A percentile compares a stretch with the other conserved stretches of the same genome.
These are phyloP conservation scores for Hypholoma sublateritium DNA, from an alignment of 768 basidiomycete species.

Conservation along the genomic window DNA sequence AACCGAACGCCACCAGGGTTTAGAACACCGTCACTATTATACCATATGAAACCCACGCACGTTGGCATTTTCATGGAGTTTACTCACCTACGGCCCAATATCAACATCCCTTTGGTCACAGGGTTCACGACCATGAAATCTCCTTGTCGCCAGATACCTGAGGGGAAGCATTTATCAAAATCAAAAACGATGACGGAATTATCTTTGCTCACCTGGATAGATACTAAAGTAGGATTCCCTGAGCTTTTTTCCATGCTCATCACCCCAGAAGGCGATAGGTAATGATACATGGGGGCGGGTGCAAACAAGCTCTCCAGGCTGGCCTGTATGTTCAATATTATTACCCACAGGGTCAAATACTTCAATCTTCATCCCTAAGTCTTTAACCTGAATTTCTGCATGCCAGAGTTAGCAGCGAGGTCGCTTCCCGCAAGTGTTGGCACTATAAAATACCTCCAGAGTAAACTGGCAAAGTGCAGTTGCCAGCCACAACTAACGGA, in stretches of 20 bases:
- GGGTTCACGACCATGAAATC: constrained; percentile 70
- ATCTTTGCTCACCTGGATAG: constrained; percentile 49
- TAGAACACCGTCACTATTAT: constrained; percentile 60
- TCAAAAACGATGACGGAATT: neutral
- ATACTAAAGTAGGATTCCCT: constrained; percentile 62
- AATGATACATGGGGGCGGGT: constrained; percentile 71
- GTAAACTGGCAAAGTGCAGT: constrained; percentile 53
- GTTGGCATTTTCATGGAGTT: no score
- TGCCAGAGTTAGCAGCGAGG: neutral
- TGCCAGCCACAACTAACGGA: constrained; percentile 53
- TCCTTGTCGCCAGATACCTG: constrained; percentile 66
- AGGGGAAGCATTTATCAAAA: neutral
- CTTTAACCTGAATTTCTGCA: constrained; percentile 61
- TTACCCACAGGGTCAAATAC: constrained; percentile 55
- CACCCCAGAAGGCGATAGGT: constrained; percentile 69
- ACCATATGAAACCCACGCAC: neutral
- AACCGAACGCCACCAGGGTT: constrained; percentile 84
- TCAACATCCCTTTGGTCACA: constrained; percentile 56
- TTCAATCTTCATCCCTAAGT: constrained; percentile 64
- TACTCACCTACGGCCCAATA: constrained; percentile 61
- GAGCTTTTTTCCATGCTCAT: constrained; percentile 56
- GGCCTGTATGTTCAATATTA: constrained; percentile 49
- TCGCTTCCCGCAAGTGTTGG: neutral
- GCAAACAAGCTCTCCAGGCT: constrained; percentile 66
- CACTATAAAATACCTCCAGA: constrained; percentile 50